Base-by-base conservation (phyloP, 2,329 filamentous ascomycete species). In the Diplodia intermedia region DNA sequence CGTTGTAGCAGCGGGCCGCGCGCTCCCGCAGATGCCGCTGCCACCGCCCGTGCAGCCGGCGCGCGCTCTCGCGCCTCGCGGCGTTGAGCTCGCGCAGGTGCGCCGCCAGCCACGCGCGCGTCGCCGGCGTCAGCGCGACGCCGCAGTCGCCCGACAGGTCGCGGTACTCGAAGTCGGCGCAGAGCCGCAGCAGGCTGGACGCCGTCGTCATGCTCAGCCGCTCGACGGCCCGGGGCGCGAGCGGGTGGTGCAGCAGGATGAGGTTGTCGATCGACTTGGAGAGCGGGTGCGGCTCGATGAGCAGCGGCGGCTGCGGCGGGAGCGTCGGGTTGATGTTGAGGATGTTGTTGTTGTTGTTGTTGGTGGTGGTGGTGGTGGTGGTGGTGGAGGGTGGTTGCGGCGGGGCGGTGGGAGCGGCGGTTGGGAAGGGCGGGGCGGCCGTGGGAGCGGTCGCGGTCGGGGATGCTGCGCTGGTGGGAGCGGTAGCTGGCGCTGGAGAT, bases 261-360 rank as follows among this genome's bases (percentile, higher is more conserved):
- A 63, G n/a, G 43, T 15, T 15, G 12, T 3, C 7, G 18, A 52
- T 6, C 8, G 31, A 38, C 9, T 29, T 18, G n/a, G 60, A 38
- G 47, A 52, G 31, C 20, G 60, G 60, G 60, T 63, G 60, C 11
- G 60, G 60, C n/a, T 63, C 60, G 47, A 63, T 36, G 40, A 62
- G 57, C 26, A 43, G 43, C 1, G 57, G 20, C 3, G n/a, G 9
- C 12, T 29, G 40, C 6, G 23, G 40, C 4, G 14, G 20, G 8
- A 15, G 3, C 36, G 5, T 3, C 36, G 55, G 20, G 36, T 29
- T 4, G 36, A 47, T 20, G 54, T 20, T 56, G 31, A 20, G 2
- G 31, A 26, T 2, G 7, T 20, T 4, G 14, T 4, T 1, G n/a
- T n/a, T 26, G 7, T 38, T n/a, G 31, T 9, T 36, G 54, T 2